phyloP scores from a whole-genome alignment of 805 yeast species.

The Ogataea haglerorum region DNA sequence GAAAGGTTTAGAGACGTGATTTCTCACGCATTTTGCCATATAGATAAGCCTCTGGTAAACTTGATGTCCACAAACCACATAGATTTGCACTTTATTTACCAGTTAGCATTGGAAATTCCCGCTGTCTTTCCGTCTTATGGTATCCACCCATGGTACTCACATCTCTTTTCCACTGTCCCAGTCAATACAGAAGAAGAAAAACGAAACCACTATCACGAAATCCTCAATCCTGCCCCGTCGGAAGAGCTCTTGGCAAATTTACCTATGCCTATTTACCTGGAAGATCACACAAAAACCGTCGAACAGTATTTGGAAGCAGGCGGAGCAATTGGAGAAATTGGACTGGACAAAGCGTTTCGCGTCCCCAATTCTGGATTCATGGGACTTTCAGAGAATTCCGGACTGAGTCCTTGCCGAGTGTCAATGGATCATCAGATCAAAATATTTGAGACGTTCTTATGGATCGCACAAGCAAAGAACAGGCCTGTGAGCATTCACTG shows the following conservation, averaged over 20 bases:
- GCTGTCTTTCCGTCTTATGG: constrained; percentile 55
- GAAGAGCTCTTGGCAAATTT: constrained; percentile 41
- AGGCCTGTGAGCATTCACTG: constrained; percentile 76
- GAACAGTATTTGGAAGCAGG: constrained; percentile 27
- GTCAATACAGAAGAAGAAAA: constrained; percentile 14
- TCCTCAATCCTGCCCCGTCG: constrained; percentile 44
- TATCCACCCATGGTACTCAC: constrained; percentile 90
- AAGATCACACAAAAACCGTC: constrained; percentile 34
- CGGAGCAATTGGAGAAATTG: constrained; percentile 80
- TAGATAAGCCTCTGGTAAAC: constrained; percentile 17
- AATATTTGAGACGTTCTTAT: constrained; percentile 49
- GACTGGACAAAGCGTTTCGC: constrained; percentile 74
- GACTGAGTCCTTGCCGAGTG: constrained; percentile 43
- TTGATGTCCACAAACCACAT: constrained; percentile 49
- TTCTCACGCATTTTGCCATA: not conserved
- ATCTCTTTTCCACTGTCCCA: constrained; percentile 45
- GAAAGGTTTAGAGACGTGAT: constrained; percentile 2
- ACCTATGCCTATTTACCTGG: constrained; percentile 59
- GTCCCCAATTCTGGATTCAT: constrained; percentile 59
- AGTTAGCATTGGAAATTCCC: constrained; percentile 17
- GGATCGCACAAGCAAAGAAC: constrained; percentile 46
- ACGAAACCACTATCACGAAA: constrained; percentile 56
- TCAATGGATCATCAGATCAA: constrained; percentile 60
- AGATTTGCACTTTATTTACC: constrained; percentile 32
- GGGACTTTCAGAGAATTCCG: constrained; percentile 30